Base-by-base conservation (phyloP, 352 stramenopile genomes). In the Pythium dissotocum region DNA sequence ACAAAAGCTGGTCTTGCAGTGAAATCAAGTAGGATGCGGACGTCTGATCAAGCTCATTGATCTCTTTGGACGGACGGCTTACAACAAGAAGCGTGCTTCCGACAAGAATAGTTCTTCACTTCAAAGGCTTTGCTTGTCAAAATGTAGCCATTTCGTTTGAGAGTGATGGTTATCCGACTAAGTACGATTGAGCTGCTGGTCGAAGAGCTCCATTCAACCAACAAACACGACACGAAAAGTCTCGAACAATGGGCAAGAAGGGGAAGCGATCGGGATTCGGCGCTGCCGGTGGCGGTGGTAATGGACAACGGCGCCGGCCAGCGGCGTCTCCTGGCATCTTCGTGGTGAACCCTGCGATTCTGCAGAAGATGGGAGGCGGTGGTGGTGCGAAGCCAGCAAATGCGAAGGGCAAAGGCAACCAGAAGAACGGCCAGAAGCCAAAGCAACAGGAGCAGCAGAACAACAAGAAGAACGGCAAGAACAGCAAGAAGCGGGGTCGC, bases 321-420 rank as follows among this genome's bases (percentile, higher is more conserved):
- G 38, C 57, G 13, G 57, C 57, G 21, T 51, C 36, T 30, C 24
- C 66, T 36, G 61, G 70, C 16, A 58, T 89, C n/a, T 77, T 89
- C 38, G 78, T 89, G 28, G 71, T 89, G 49, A 87, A 85, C 49
- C 72, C 78, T 1, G 74, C 72, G 58, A 54, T 77, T 28, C 49
- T 80, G 54, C 71, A 77, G 49, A 75, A 71, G 12, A 66, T 69
- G 68, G 44, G 33, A 32, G 46, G 32, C 18, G 49, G 49, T 8
- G 24, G 49, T 13, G n/a, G 8, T n/a, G 49, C 24, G 49, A 72
- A 71, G 24, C 46, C 55, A 6, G 40, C 12, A 2, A 3, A 44
- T 4, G 33, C 30, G 24, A 71, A 71, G 38, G 46, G 13, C 18
- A 53, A 38, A 35, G 21, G 44, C 48, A 65, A 65, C 35, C 26